A percentile compares a stretch with the other conserved stretches of the same genome.
These are phyloP conservation scores for Silene conica DNA, from an alignment of 148 eudicot species.

Conservation along the genomic window DNA sequence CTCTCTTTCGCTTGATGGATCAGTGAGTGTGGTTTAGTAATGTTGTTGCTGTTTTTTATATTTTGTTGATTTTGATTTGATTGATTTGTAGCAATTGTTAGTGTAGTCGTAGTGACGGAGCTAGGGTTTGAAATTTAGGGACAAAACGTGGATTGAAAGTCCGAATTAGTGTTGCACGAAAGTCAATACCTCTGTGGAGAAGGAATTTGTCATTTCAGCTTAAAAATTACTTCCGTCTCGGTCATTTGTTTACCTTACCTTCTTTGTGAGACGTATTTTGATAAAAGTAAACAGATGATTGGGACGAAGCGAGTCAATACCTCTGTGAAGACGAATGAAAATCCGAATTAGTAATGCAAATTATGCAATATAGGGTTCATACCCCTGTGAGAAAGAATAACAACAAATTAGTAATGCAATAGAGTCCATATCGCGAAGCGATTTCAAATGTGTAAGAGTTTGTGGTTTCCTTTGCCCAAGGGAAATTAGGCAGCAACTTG, in stretches of 20 bases:
- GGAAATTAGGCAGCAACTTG: background rate
- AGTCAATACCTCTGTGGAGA: no score
- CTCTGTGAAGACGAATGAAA: no score
- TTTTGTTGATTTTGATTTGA: background rate
- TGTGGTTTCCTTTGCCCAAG: background rate
- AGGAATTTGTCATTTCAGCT: no score
- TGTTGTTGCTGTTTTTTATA: background rate
- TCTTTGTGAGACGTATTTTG: no score
- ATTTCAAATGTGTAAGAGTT: background rate
- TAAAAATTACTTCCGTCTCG: no score
- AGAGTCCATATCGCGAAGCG: background rate
- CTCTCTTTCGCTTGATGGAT: constrained; percentile 69
- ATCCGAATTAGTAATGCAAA: no score
- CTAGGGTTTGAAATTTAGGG: background rate
- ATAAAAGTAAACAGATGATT: no score
- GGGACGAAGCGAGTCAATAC: no score
- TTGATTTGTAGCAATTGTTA: background rate
- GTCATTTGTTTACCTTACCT: no score
- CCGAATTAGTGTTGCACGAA: background rate
- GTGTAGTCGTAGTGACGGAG: background rate
- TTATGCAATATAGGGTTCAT: no score
- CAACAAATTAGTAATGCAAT: no score
- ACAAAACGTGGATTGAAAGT: background rate
- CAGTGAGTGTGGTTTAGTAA: constrained; percentile 39
- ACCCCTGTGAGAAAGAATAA: no score